Evolutionary conservation across 1,139 yeast species (phyloP).

Genomic region (Pneumocystis murina): DNA sequence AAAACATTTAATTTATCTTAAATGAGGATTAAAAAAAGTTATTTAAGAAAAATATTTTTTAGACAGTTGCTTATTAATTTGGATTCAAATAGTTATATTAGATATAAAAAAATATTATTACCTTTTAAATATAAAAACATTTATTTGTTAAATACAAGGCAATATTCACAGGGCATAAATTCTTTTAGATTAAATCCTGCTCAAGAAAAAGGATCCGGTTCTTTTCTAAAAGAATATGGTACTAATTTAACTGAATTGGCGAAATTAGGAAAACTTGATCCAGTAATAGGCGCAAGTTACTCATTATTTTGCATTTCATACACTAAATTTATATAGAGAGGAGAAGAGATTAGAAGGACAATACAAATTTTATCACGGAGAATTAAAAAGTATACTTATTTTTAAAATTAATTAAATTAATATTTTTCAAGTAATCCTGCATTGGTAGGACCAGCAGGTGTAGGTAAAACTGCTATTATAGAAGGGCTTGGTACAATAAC

Average conservation of each 20-base stretch:
- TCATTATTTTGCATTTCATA: too few species aligned
- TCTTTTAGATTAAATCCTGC: not conserved
- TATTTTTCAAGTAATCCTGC: not conserved
- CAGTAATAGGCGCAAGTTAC: conserved; percentile 55
- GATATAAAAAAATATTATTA: not conserved
- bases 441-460: conserved; percentile 54
- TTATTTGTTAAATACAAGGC: not conserved
- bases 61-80: not conserved
- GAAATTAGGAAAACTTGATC: conserved; percentile 78
- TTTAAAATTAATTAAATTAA: conserved; percentile 40
- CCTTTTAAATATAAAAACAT: not conserved
- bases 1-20: not conserved
- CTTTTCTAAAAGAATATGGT: conserved; percentile 58
- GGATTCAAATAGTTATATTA: not conserved
- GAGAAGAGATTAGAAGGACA: conserved; percentile 84
- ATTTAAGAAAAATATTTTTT: not conserved
- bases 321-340: conserved; percentile 30
- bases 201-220: not conserved
- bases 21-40: not conserved
- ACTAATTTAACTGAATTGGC: conserved; percentile 78
- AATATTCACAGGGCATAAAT: not conserved
- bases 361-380: conserved; percentile 82
- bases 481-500: conserved; percentile 45
- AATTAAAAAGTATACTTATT: conserved; percentile 85
- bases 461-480: conserved; percentile 92